phyloP scores from a whole-genome alignment of 1,284 basidiomycete species.

The Trichosporon ovoides region DNA sequence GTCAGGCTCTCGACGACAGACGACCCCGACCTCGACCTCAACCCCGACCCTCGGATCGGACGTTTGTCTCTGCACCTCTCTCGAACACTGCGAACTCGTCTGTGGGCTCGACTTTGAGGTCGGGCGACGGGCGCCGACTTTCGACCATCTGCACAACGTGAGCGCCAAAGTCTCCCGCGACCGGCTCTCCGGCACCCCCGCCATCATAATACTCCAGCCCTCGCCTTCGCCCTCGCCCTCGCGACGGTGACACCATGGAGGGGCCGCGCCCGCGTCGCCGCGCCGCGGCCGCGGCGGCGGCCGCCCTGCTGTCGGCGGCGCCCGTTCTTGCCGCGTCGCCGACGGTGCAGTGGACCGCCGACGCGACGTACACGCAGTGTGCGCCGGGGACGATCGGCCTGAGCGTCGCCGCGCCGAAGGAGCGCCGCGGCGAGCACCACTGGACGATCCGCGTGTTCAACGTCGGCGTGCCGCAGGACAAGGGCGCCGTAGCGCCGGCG shows the following conservation, averaged over 20 bases:
- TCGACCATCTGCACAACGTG: too few species aligned
- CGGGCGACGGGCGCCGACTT: too few species aligned
- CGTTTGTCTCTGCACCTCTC: too few species aligned
- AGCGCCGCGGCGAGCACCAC: neutral
- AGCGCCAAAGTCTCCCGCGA: too few species aligned
- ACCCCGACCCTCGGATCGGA: too few species aligned
- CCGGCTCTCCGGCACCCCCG: too few species aligned
- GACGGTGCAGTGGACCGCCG: neutral
- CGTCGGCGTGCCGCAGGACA: neutral
- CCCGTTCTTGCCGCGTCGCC: neutral
- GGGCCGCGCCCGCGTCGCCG: constrained; percentile 1
- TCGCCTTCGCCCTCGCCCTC: too few species aligned
- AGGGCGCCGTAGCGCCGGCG: neutral
- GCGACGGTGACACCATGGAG: constrained; percentile 2
- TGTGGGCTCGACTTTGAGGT: too few species aligned
- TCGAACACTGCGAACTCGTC: too few species aligned
- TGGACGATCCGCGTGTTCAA: constrained; percentile 1
- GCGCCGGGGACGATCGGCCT: neutral
- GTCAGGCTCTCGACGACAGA: too few species aligned
- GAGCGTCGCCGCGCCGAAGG: neutral
- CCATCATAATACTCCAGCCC: too few species aligned
- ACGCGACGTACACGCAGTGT: neutral
- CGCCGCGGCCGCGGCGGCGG: neutral
- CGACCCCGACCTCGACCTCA: too few species aligned
- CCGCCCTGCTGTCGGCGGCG: neutral